Conservation (phyloP, 1,284 basidiomycete species). For the Fomitopsis pinicola region DNA sequence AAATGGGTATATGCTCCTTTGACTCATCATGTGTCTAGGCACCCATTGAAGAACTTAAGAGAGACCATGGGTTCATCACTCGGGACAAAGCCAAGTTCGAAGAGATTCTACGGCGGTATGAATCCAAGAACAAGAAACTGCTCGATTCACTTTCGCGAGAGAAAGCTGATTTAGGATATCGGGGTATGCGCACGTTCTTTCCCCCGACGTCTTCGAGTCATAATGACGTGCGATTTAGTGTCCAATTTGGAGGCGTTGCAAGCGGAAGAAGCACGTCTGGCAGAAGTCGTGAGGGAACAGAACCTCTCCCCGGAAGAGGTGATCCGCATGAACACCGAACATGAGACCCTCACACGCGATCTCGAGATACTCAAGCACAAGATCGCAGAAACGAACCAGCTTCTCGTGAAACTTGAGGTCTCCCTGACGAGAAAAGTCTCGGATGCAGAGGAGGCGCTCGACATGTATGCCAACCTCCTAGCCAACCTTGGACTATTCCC, state of each 20-base stretch:
- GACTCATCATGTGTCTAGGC: conserved; percentile 37
- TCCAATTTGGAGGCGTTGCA: conserved; percentile 55
- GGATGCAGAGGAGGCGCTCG: conserved; percentile 74
- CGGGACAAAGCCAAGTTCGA: conserved; percentile 69
- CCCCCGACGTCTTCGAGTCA: not conserved
- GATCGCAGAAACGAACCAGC: conserved; percentile 65
- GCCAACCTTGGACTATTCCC: conserved; percentile 72
- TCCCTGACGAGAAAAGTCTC: conserved; percentile 72
- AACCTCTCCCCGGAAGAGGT: conserved; percentile 86
- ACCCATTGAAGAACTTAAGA: conserved; percentile 58
- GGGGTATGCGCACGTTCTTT: conserved; percentile 33
- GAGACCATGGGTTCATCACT: conserved; percentile 51
- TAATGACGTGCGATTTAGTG: conserved; percentile 32
- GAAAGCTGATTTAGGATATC: conserved; percentile 53
- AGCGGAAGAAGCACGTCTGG: conserved; percentile 58
- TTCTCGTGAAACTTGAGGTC: conserved; percentile 73
- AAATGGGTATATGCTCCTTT: not conserved
- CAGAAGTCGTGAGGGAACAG: conserved; percentile 70
- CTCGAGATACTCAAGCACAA: conserved; percentile 75
- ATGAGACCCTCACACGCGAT: conserved; percentile 65
- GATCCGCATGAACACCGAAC: conserved; percentile 80
- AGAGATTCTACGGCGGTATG: conserved; percentile 60
- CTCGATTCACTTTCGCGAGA: conserved; percentile 58
- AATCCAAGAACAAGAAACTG: conserved; percentile 58
- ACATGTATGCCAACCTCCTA: conserved; percentile 68